A percentile compares a stretch with the other conserved stretches of the same genome.
Evolutionary conservation across 176 grass and related monocot species (phyloP).

Genomic region (Saccharum spontaneum): DNA sequence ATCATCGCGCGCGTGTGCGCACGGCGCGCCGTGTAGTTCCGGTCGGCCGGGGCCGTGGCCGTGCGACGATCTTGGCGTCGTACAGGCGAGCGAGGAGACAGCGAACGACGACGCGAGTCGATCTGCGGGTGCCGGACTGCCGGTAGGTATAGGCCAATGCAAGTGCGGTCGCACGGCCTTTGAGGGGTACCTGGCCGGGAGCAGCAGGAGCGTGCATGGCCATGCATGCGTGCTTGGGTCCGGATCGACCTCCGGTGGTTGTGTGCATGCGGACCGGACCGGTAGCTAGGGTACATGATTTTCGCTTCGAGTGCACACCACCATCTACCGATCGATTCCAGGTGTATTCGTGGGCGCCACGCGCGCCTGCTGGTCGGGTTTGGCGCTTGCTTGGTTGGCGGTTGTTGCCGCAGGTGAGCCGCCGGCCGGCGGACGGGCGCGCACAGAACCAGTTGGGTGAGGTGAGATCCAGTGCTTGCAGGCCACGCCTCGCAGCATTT

Average conservation of each 20-base stretch:
- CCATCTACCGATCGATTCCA: background rate
- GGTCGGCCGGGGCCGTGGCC: background rate
- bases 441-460: background rate
- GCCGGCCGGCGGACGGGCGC: background rate
- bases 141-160: no score
- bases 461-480: background rate
- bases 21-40: background rate
- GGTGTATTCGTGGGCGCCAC: background rate
- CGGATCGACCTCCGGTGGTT: background rate
- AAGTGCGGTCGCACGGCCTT: background rate
- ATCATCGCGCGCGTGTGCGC: background rate
- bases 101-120: background rate
- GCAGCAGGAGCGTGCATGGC: background rate
- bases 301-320: constrained; percentile 47
- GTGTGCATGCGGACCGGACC: background rate
- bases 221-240: background rate
- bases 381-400: no score
- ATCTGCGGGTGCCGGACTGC: background rate
- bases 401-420: background rate
- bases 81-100: background rate
- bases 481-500: background rate
- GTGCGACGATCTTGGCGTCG: no score
- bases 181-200: background rate
- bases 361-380: background rate
- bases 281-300: constrained; percentile 32